These are phyloP conservation scores for Mediolabrus comicus DNA, from an alignment of 108 stramenopile species.

Conservation along the genomic window DNA sequence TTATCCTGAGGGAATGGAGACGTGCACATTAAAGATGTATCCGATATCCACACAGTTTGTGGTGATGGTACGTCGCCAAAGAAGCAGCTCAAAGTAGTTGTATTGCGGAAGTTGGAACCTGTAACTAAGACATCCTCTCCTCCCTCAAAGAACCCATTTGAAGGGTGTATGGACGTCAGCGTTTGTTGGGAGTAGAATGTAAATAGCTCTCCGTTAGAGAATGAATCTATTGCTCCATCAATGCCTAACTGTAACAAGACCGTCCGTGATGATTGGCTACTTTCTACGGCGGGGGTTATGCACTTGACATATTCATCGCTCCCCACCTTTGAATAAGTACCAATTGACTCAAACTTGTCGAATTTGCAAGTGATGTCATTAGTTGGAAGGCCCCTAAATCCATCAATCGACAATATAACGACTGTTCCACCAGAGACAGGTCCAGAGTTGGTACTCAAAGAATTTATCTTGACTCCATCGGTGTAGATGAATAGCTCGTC, in stretches of 20 bases:
- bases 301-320: slow-evolving; percentile 14
- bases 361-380: slow-evolving; percentile 26
- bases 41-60: slow-evolving; percentile 17
- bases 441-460: slow-evolving; percentile 30
- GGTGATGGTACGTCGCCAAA: slow-evolving; percentile 26
- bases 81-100: slow-evolving; percentile 14
- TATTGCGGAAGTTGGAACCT: slow-evolving; percentile 26
- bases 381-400: slow-evolving; percentile 4
- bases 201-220: slow-evolving; percentile 26
- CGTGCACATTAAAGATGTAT: slow-evolving; percentile 19
- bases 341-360: neutral
- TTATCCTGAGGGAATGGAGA: neutral
- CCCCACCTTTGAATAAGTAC: neutral
- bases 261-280: neutral
- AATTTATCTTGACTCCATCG: slow-evolving; percentile 9
- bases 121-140: slow-evolving; percentile 24
- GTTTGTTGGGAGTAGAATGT: slow-evolving; percentile 23
- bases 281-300: slow-evolving; percentile 7
- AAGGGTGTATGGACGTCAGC: slow-evolving; percentile 7
- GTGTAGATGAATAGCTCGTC: slow-evolving; percentile 20
- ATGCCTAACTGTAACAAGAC: slow-evolving; percentile 30
- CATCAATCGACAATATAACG: slow-evolving; percentile 4
- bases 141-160: slow-evolving; percentile 35
- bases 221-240: slow-evolving; percentile 4
- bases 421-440: slow-evolving; percentile 28